phyloP scores from a whole-genome alignment of 768 basidiomycete genomes.

The Tylopilus vinaceipallidus region DNA sequence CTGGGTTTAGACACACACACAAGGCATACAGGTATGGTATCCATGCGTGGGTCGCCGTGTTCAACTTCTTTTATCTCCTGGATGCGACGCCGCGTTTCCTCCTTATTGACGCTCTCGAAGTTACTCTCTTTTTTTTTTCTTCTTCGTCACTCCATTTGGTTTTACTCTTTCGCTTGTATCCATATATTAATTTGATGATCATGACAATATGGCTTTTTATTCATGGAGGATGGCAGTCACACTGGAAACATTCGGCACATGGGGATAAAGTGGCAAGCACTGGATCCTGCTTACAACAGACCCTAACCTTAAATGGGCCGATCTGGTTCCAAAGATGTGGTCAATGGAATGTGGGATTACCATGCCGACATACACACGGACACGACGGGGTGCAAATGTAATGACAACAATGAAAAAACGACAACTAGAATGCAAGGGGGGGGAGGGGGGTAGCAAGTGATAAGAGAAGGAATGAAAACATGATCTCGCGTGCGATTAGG shows the following conservation, averaged over 20 bases:
- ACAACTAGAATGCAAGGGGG: background rate
- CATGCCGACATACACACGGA: slow-evolving; percentile 6
- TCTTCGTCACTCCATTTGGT: no score
- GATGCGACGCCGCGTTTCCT: background rate
- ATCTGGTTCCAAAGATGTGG: no score
- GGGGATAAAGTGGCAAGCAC: no score
- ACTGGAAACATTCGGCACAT: no score
- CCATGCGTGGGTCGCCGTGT: no score
- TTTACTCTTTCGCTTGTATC: slow-evolving; percentile 1
- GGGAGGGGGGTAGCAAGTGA: background rate
- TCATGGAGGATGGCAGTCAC: no score
- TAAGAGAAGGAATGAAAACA: background rate
- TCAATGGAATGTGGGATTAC: slow-evolving; percentile 11
- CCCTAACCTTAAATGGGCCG: no score
- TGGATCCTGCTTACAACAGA: no score
- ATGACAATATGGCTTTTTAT: background rate
- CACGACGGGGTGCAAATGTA: slow-evolving; percentile 5
- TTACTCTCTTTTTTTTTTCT: background rate
- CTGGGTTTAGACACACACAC: slow-evolving; percentile 6
- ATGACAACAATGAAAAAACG: slow-evolving; percentile 6
- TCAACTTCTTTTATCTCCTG: no score
- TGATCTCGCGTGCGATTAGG: background rate
- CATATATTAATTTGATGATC: slow-evolving; percentile 8
- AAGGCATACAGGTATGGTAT: no score
- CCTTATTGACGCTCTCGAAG: slow-evolving; percentile 5